Evolutionary conservation across 106 monocot genomes (phyloP).

Genomic region (Amphibolis antarctica): DNA sequence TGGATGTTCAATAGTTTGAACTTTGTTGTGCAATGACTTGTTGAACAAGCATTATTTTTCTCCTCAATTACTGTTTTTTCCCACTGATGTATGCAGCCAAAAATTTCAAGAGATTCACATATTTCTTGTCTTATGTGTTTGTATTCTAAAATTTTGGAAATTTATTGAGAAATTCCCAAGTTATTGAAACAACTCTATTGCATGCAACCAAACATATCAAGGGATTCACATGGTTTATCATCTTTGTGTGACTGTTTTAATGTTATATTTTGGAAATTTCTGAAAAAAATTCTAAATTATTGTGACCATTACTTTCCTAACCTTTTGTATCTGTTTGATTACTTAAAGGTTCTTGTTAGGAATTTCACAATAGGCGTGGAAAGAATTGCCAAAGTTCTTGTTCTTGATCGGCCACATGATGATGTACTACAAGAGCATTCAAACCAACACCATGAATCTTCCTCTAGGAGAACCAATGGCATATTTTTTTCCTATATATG

Average conservation of each 20-base stretch:
- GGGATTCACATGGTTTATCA: neutral
- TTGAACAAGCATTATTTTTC: no score
- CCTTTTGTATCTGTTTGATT: neutral
- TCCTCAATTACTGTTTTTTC: no score
- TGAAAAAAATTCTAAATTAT: neutral
- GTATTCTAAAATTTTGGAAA: neutral
- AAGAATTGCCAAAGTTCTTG: slow-evolving; percentile 58
- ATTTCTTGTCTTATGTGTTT: neutral
- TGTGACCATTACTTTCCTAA: neutral
- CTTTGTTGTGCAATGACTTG: no score
- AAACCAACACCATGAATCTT: neutral
- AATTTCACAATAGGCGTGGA: slow-evolving; percentile 44
- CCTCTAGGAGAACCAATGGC: slow-evolving; percentile 15
- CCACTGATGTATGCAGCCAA: neutral
- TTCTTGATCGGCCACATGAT: slow-evolving; percentile 33
- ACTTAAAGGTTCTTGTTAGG: slow-evolving; percentile 62
- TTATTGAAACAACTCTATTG: neutral
- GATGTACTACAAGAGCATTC: slow-evolving; percentile 6
- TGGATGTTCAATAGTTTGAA: no score
- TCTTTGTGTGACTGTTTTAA: neutral
- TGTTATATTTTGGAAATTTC: neutral
- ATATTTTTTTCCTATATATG: slow-evolving; percentile 41
- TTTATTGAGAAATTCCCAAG: neutral
- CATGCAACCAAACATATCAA: neutral
- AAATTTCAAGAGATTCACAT: neutral